Percentiles rank a stretch among this genome's conserved stretches.
Evolutionary conservation across 129 eudicot genomes (phyloP).

Genomic region (Helichrysum umbraculigerum): DNA sequence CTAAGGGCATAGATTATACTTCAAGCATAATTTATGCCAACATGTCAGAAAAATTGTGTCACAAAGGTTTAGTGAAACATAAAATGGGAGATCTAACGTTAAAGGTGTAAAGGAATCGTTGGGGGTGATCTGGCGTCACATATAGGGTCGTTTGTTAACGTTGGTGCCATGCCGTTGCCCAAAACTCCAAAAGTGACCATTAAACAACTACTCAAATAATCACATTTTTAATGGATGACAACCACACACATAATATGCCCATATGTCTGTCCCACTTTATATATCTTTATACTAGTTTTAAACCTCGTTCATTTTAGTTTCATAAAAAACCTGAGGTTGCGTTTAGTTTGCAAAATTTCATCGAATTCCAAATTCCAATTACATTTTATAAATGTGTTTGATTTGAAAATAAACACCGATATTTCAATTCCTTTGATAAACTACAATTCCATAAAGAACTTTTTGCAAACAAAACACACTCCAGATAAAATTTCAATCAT

Average conservation of each 20-base stretch:
- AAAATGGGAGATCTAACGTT: neutral
- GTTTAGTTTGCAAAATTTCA: no score
- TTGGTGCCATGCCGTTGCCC: conserved; percentile 24
- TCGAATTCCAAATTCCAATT: no score
- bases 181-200: conserved; percentile 4
- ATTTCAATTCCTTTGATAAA: no score
- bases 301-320: neutral
- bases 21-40: neutral
- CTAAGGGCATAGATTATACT: neutral
- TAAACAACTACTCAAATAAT: neutral
- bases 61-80: neutral
- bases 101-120: neutral
- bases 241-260: neutral
- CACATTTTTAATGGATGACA: conserved; percentile 16
- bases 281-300: neutral
- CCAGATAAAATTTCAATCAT: no score
- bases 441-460: no score
- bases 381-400: no score
- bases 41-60: neutral
- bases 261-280: neutral
- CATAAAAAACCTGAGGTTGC: no score
- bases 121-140: conserved; percentile 25
- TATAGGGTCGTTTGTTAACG: conserved; percentile 26
- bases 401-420: no score
- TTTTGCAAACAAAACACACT: no score